A percentile compares a stretch with the other conserved stretches of the same genome.
phyloP scores from a whole-genome alignment of 176 grass and related monocot genomes.

The Leersia perrieri region DNA sequence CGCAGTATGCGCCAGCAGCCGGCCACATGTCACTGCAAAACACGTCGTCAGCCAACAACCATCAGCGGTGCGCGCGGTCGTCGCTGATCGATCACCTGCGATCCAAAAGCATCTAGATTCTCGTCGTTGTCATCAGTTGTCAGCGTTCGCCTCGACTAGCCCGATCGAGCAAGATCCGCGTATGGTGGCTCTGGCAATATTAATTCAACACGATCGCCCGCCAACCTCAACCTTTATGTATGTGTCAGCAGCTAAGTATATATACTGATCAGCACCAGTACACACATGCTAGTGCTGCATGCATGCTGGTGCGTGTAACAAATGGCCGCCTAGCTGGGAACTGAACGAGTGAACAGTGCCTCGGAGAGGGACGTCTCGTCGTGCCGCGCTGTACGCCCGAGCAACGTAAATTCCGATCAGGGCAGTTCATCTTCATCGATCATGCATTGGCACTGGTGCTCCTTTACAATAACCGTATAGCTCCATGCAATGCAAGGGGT shows the following conservation, averaged over 20 bases:
- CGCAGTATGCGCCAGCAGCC: background rate
- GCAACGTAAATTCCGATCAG: background rate
- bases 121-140: background rate
- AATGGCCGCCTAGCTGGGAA: background rate
- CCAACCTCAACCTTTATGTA: background rate
- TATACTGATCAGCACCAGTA: background rate
- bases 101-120: background rate
- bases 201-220: background rate
- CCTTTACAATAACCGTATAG: background rate
- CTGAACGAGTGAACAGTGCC: background rate
- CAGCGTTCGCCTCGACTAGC: background rate
- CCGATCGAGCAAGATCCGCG: background rate
- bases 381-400: background rate
- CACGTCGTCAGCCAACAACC: background rate
- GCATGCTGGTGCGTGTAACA: background rate
- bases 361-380: slow-evolving; percentile 17
- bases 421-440: background rate
- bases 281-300: background rate
- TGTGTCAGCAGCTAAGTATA: background rate
- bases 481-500: no score
- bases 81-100: background rate
- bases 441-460: background rate
- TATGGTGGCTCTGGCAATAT: background rate
- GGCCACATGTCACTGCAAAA: background rate
- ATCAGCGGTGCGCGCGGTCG: background rate